Evolutionary conservation across 2,329 filamentous ascomycete genomes (phyloP), one percentile per base, ranked within the genome.

Genomic region (Penicillium frequentans): DNA sequence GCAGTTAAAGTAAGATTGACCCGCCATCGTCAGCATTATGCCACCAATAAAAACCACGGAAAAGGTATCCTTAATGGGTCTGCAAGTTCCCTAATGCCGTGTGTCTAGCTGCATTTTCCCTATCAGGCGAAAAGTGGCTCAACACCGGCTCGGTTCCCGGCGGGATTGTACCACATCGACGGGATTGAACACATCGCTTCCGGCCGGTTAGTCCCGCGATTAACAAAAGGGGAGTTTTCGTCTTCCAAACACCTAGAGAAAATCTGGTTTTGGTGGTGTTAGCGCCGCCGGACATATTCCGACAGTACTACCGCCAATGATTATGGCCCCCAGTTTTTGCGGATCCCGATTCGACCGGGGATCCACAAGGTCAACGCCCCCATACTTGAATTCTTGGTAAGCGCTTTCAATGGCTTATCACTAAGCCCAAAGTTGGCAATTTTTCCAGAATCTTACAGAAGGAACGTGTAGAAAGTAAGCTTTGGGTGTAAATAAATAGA

Each of bases 241-340:
- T 10, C 11, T 14, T 23, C 19, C 39, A 42, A 23, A 6, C 23
- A 5, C n/a, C 21, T 10, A 13, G 1, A 19, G 14, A 16, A 33
- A 33, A 33, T 33, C 31, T 42, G 39, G 10, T 42, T 23, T 42
- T 13, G n/a, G 33, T 21, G 21, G 27, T 29, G 16, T 50, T 50
- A 39, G 33, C 31, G 48, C n/a, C 21, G 5, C 48, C 48, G 48
- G 48, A 42, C 23, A 29, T 35, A 50, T 33, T 39, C 48, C 48
- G 48, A 27, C 11, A 8, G 35, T 8, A 31, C 29, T 13, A 49
- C 21, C 19, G 19, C 19, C 33, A 21, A 35, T 39, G 9, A 24
- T 10, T n/a, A 50, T 50, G 33, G 48, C 48, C 48, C 47, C 48
- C 48, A 50, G 48, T 39, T 26, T 49, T 27, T 24, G 23, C 47